phyloP scores from a whole-genome alignment of 2,329 filamentous ascomycete species.

The Aspergillus pseudotamarii region DNA sequence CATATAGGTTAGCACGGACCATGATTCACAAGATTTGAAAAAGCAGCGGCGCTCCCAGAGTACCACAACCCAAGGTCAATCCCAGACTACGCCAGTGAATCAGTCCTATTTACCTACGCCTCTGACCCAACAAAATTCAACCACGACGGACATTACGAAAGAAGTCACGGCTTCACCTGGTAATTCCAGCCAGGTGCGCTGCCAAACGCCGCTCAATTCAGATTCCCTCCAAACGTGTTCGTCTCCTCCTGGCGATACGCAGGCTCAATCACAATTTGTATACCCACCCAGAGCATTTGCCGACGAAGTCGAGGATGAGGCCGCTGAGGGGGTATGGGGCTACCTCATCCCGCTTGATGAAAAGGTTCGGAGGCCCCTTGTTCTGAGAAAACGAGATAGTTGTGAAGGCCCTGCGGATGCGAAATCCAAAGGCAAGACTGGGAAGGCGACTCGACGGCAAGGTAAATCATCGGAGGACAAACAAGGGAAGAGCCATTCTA shows the following conservation, averaged over 20 bases:
- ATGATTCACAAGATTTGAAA: conserved; percentile 68
- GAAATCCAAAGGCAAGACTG: conserved; percentile 39
- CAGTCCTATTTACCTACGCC: conserved; percentile 79
- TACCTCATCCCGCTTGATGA: conserved; percentile 83
- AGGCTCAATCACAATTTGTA: conserved; percentile 78
- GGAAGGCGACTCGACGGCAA: conserved; percentile 50
- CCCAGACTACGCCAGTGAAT: conserved; percentile 61
- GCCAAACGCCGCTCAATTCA: conserved; percentile 46
- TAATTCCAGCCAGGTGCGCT: conserved; percentile 57
- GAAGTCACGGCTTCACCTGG: conserved; percentile 71
- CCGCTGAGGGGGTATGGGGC: conserved; percentile 87
- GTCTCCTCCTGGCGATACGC: conserved; percentile 74
- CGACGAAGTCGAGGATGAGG: conserved; percentile 84
- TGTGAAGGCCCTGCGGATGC: conserved; percentile 60
- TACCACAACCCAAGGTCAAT: conserved; percentile 61
- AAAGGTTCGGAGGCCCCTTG: conserved; percentile 68
- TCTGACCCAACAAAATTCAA: conserved; percentile 69
- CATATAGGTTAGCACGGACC: conserved; percentile 66
- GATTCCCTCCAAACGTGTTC: conserved; percentile 49
- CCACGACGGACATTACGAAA: conserved; percentile 64
- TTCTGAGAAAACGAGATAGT: conserved; percentile 72
- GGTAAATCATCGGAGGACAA: conserved; percentile 62
- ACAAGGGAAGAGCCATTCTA: conserved; percentile 58
- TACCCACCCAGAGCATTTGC: conserved; percentile 71
- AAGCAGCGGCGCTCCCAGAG: conserved; percentile 81